Evolutionary conservation across 768 basidiomycete genomes (phyloP).

Genomic region (Mycena polygramma): DNA sequence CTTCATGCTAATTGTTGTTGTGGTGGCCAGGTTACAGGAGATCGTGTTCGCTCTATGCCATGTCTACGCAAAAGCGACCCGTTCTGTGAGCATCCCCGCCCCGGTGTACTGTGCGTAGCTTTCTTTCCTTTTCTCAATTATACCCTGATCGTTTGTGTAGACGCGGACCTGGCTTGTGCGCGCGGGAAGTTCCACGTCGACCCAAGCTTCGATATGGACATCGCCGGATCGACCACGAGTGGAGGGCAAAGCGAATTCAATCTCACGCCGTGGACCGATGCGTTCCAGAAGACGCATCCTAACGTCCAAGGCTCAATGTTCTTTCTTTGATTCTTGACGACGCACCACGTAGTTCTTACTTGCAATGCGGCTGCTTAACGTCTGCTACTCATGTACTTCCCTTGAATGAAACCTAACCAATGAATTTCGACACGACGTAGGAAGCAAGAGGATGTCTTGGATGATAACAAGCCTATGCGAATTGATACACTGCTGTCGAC

Average conservation of each 20-base stretch:
- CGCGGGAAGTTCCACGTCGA: constrained; percentile 45
- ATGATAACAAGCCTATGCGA: too few species aligned
- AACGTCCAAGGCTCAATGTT: constrained; percentile 25
- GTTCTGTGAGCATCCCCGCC: constrained; percentile 47
- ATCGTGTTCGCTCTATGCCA: constrained; percentile 65
- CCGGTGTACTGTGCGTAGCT: constrained; percentile 68
- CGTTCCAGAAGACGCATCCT: constrained; percentile 38
- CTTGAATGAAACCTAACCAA: too few species aligned
- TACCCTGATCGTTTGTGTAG: constrained; percentile 33
- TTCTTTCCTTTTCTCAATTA: not conserved
- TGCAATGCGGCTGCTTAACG: too few species aligned
- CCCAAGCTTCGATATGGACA: constrained; percentile 28
- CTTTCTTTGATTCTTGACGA: constrained; percentile 10
- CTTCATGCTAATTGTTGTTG: not conserved
- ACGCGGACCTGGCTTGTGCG: constrained; percentile 45
- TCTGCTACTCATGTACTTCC: too few species aligned
- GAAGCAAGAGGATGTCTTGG: too few species aligned
- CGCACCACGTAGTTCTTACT: too few species aligned
- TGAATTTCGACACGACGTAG: too few species aligned
- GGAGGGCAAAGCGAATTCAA: constrained; percentile 38
- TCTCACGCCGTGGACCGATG: constrained; percentile 41
- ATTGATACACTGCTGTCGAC: too few species aligned
- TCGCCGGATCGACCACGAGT: constrained; percentile 42
- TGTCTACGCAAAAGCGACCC: constrained; percentile 65
- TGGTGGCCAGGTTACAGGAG: constrained; percentile 55